Base-by-base conservation (phyloP, 495 filamentous ascomycete genomes). In the Trichoderma orchidacearum region DNA sequence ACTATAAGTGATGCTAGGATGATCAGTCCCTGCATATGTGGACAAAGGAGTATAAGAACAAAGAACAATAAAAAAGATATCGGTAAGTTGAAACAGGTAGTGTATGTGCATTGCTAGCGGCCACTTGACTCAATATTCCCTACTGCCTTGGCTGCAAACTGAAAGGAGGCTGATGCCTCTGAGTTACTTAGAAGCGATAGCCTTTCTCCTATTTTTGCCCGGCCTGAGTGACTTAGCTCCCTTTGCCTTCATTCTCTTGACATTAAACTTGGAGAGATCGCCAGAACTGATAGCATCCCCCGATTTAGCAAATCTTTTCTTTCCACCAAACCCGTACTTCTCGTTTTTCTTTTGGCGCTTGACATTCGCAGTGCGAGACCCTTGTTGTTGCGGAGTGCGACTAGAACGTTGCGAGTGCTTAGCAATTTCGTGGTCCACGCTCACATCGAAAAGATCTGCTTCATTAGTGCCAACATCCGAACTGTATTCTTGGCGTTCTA, bases 251-350 rank as follows among this genome's bases (percentile, higher is more conserved):
- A 95, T 94, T 77, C 85, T 85, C 79, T 83, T 89, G 21, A 68
- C 75, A 45, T 81, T 90, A 74, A 91, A 96, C 5, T 77, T 79
- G 59, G 80, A 80, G 65, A 94, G 62, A 72, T 97, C 94, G 55
- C 78, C 83, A 51, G 80, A 88, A 55, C 84, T 89, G 30, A 73
- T 66, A 41, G 90, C 89, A 72, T 96, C 91, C 55, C 86, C 86
- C 58, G 89, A 94, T 80, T 98, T 98, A 35, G 77, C 67, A 68
- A 85, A 80, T 53, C 85, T 76, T 80, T 96, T 97, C 81, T 94
- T 95, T 57, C 93, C 93, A 56, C 93, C 93, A 68, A 88, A 93
- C 25, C 93, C 93, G 67, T 83, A 96, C 72, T 94, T 95, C 59
- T 83, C 75, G 69, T 98, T 84, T 72, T 90, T 93, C 83, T 95